Percentiles rank a stretch among this genome's conserved stretches.
These are phyloP conservation scores for Ophiocordyceps sinensis DNA, from an alignment of 2,329 filamentous ascomycete genomes.

Conservation along the genomic window DNA sequence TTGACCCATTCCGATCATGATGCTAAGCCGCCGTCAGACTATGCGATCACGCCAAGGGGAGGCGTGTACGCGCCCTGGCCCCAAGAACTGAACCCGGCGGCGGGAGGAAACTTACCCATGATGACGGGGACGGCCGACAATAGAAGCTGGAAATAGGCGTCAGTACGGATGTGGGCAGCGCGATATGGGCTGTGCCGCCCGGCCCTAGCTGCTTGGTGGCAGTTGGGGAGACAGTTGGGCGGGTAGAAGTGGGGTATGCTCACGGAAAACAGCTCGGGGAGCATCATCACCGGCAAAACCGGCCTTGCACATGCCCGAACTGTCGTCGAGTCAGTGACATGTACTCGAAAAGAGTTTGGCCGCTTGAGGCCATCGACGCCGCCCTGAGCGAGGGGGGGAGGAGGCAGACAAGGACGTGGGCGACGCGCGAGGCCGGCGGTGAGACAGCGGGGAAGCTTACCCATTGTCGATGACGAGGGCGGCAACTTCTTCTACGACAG, in stretches of 20 bases:
- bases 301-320: slow-evolving; percentile 99
- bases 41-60: background rate
- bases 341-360: background rate
- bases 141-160: slow-evolving; percentile 57
- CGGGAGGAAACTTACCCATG: slow-evolving; percentile 67
- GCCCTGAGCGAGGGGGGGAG: background rate
- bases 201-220: slow-evolving; percentile 1
- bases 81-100: background rate
- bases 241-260: slow-evolving; percentile 36
- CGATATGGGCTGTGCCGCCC: background rate
- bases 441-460: slow-evolving; percentile 52
- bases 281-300: slow-evolving; percentile 99
- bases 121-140: slow-evolving; percentile 98
- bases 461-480: slow-evolving; percentile 99
- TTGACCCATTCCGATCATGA: slow-evolving; percentile 99
- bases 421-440: slow-evolving; percentile 16
- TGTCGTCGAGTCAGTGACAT: slow-evolving; percentile 33
- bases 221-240: slow-evolving; percentile 1
- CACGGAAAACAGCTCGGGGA: slow-evolving; percentile 99
- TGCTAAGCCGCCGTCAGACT: slow-evolving; percentile 40
- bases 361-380: background rate
- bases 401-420: slow-evolving; percentile 6
- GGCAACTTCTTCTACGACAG: slow-evolving; percentile 86
- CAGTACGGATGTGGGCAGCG: slow-evolving; percentile 13
- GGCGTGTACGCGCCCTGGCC: background rate